These are phyloP conservation scores for Lepidopterella palustris DNA, from an alignment of 495 filamentous ascomycete genomes.

Conservation along the genomic window DNA sequence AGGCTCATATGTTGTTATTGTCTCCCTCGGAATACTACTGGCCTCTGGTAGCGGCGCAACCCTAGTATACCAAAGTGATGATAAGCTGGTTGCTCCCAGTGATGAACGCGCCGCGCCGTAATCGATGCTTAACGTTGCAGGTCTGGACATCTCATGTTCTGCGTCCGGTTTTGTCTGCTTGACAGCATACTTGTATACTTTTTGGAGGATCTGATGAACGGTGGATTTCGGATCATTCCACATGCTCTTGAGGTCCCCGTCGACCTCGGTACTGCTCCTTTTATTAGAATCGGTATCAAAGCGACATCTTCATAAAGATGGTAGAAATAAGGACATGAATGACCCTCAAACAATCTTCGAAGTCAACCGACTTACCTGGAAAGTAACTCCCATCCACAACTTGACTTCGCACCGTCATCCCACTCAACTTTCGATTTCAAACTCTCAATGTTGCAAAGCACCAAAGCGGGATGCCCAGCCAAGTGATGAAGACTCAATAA, in stretches of 20 bases:
- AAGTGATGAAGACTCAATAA: background rate
- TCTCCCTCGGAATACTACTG: too few relatives aligned
- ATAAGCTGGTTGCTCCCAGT: background rate
- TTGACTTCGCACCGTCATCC: background rate
- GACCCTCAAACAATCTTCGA: background rate
- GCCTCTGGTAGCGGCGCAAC: background rate
- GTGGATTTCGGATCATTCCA: background rate
- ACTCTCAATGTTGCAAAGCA: constrained; percentile 4
- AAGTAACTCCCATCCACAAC: background rate
- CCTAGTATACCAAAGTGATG: background rate
- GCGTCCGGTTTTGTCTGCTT: background rate
- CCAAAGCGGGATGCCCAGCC: constrained; percentile 7
- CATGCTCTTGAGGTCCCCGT: background rate
- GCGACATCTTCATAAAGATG: background rate
- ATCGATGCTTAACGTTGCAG: background rate
- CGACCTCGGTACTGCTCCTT: background rate
- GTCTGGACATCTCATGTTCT: background rate
- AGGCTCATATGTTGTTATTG: background rate
- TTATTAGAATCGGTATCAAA: background rate
- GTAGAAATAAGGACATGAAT: background rate
- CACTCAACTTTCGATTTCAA: background rate
- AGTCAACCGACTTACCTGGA: background rate
- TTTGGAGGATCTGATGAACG: background rate
- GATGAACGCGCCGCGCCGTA: background rate
- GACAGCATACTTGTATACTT: background rate